Base-by-base conservation (phyloP, 2,329 filamentous ascomycete genomes). In the Alternaria sp. region DNA sequence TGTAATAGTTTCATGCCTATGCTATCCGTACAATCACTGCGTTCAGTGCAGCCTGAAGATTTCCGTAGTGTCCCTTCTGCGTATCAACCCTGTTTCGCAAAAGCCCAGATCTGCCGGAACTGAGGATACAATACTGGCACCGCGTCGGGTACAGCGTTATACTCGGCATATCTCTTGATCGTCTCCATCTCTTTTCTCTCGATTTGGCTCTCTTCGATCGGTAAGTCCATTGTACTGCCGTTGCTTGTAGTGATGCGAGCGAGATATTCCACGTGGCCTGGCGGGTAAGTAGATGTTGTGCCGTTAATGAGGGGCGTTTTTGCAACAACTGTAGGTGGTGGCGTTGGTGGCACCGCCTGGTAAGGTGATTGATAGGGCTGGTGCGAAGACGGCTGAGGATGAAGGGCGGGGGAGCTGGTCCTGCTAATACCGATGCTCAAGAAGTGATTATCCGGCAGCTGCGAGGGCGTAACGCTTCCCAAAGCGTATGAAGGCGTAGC, bases 61-160 rank as follows among this genome's bases (percentile, higher is more conserved):
- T 8, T 11, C 25, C 28, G 6, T n/a, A 7, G 10, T 44, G 11
- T n/a, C 7, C 17, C 19, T 13, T 15, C 19, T 6, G 5, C 15
- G 10, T 9, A 25, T 54, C 19, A 68, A 5, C 52, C 55, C 43
- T 57, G 56, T 28, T 59, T 61, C 12, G 59, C 66, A 21, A 68
- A 67, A 25, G 52, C 57, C 19, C 61, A 60, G n/a, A 68, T 54
- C 50, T 62, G 32, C 7, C 62, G 55, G 19, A 65, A 65, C 17
- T 65, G 59, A 6, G 26, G 30, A 7, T 62, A 65, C 5, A 55
- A 43, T 6, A 65, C 40, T 15, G 46, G 55, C 9, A 32, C 43
- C 15, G 45, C 51, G 13, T 52, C 13, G 7, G 46, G 45, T n/a
- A 52, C 30, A 30, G 59, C 59, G 10, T 62, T 65, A 46, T 57